A percentile compares a stretch with the other conserved stretches of the same genome.
Evolutionary conservation across 805 yeast species (phyloP).

Genomic region (Candida montana): DNA sequence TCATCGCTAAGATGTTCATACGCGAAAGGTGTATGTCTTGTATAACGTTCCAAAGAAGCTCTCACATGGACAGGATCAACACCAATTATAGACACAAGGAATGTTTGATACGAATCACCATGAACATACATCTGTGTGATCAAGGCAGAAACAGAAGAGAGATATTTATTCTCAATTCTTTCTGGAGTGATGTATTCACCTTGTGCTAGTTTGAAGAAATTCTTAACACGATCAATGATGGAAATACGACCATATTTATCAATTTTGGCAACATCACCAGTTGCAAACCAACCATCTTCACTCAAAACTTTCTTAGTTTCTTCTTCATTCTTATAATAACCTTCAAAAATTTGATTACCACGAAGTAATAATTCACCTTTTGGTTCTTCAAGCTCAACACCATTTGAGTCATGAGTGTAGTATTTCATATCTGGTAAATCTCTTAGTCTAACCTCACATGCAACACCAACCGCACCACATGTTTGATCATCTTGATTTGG

Average conservation of each 20-base stretch:
- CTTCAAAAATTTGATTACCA: slow-evolving; percentile 50
- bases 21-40: slow-evolving; percentile 1
- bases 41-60: slow-evolving; percentile 10
- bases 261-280: slow-evolving; percentile 53
- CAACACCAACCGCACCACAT: slow-evolving; percentile 34
- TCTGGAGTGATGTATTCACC: slow-evolving; percentile 66
- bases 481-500: slow-evolving; percentile 17
- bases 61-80: slow-evolving; percentile 35
- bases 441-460: slow-evolving; percentile 42
- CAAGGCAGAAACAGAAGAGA: slow-evolving; percentile 35
- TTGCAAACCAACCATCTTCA: slow-evolving; percentile 48
- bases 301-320: slow-evolving; percentile 42
- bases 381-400: slow-evolving; percentile 22
- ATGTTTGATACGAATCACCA: slow-evolving; percentile 49
- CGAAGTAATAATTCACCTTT: slow-evolving; percentile 47
- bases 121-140: slow-evolving; percentile 46
- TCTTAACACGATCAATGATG: slow-evolving; percentile 53
- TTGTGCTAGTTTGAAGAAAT: slow-evolving; percentile 49
- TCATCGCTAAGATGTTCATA: slow-evolving; percentile 4
- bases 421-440: slow-evolving; percentile 44
- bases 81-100: slow-evolving; percentile 50
- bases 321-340: slow-evolving; percentile 43
- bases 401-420: slow-evolving; percentile 18
- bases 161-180: slow-evolving; percentile 52
- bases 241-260: slow-evolving; percentile 39